Evolutionary conservation across 208 protist species (phyloP).

Genomic region (Entamoeba invadens): DNA sequence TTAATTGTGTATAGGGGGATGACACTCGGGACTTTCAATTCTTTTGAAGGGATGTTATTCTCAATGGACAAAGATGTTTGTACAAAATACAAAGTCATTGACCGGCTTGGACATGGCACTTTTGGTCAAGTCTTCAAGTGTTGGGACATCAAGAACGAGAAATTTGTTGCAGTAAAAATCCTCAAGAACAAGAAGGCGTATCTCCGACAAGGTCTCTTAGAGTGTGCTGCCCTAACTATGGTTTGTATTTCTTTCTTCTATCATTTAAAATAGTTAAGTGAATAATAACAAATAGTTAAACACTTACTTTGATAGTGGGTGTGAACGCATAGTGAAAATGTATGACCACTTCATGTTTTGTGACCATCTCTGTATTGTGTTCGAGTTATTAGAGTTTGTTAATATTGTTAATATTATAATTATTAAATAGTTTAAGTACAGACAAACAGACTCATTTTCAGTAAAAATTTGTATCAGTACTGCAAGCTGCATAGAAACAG

Average conservation of each 20-base stretch:
- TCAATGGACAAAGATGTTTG: neutral
- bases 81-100: neutral
- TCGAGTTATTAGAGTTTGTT: slow-evolving; percentile 32
- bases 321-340: neutral
- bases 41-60: neutral
- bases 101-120: slow-evolving; percentile 51
- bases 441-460: slow-evolving; percentile 54
- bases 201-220: slow-evolving; percentile 26
- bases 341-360: neutral
- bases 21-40: neutral
- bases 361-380: slow-evolving; percentile 33
- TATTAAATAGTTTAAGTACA: neutral
- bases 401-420: too few relatives aligned
- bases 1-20: neutral
- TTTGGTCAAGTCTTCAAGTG: slow-evolving; percentile 68
- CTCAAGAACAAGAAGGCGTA: slow-evolving; percentile 41
- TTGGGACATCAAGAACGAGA: slow-evolving; percentile 13
- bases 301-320: neutral
- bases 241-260: too few relatives aligned
- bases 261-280: too few relatives aligned
- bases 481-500: slow-evolving; percentile 54
- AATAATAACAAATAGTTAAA: too few relatives aligned
- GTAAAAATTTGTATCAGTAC: slow-evolving; percentile 66
- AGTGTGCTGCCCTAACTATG: slow-evolving; percentile 23
- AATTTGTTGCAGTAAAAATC: slow-evolving; percentile 27